These are phyloP conservation scores for Botryotinia calthae DNA, from an alignment of 2,329 filamentous ascomycete species.

Conservation along the genomic window DNA sequence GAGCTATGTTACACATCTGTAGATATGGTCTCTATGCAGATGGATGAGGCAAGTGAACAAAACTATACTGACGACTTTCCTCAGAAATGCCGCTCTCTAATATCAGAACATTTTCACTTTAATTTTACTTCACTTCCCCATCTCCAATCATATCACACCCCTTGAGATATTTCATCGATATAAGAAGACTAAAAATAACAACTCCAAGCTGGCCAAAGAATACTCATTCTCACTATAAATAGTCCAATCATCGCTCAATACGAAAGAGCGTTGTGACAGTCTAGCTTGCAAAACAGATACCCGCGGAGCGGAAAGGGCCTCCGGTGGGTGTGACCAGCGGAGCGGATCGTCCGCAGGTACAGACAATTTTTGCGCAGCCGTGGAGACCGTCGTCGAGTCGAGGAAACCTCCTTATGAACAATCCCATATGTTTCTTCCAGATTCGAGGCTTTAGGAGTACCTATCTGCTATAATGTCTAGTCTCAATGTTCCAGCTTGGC, in stretches of 20 bases:
- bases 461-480: too few relatives aligned
- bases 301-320: too few relatives aligned
- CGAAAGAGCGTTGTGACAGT: neutral
- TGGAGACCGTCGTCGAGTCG: neutral
- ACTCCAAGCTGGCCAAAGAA: neutral
- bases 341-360: too few relatives aligned
- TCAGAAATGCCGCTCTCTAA: neutral
- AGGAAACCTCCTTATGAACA: neutral
- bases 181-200: neutral
- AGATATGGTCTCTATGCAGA: neutral
- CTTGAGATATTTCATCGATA: neutral
- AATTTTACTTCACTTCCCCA: neutral
- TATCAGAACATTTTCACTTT: neutral
- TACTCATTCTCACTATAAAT: neutral
- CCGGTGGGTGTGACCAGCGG: too few relatives aligned
- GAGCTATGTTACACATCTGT: neutral
- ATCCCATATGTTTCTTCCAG: neutral
- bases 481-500: neutral
- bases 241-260: neutral
- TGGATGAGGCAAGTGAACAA: neutral
- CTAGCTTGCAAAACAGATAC: too few relatives aligned
- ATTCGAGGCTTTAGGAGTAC: too few relatives aligned
- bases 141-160: neutral
- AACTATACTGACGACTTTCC: neutral
- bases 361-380: too few relatives aligned